Evolutionary conservation across 2,329 filamentous ascomycete species (phyloP), one percentile per base, ranked within the genome.

Genomic region (Dactylonectria macrodidyma): DNA sequence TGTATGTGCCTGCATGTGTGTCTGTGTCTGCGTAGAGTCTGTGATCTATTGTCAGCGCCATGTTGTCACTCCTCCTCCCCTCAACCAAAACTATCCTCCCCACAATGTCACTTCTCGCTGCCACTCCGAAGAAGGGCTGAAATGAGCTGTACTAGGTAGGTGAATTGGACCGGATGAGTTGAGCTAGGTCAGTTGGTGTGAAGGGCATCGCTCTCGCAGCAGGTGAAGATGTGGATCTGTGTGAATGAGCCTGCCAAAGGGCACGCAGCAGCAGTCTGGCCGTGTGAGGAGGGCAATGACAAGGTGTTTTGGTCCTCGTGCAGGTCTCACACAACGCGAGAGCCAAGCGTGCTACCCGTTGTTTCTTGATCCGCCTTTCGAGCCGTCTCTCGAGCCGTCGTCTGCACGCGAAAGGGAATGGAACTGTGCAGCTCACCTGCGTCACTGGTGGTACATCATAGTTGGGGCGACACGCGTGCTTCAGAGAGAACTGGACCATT

Each of bases 211-310:
- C 36, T n/a, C 38, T 56, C 60, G 48, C 68, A 59, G 68, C 47
- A 69, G 59, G 60, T 74, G 68, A 74, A 73, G 68, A 73, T 72
- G 72, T 72, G 72, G 72, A 61, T 61, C 59, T 22, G 10, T 22
- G 12, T 34, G 36, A 26, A 26, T 30, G 36, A 64, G 58, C 22
- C 59, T 57, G 22, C 55, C 51, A 67, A 67, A 61, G 57, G 62
- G 54, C 59, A 57, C 19, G 41, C 33, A 41, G 48, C 14, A 62
- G 58, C 46, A 54, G 70, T 74, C 48, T 70, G 70, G 47, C 55
- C 38, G 50, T 66, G 50, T 30, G 30, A 59, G 61, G 71, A 71
- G 67, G 68, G 71, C 59, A 71, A 74, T 54, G 14, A 65, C 44
- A 63, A 51, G 33, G 56, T 61, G 65, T 60, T 68, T 60, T 36